Conservation (phyloP, 495 filamentous ascomycete species). For the Annulohypoxylon nitens region DNA sequence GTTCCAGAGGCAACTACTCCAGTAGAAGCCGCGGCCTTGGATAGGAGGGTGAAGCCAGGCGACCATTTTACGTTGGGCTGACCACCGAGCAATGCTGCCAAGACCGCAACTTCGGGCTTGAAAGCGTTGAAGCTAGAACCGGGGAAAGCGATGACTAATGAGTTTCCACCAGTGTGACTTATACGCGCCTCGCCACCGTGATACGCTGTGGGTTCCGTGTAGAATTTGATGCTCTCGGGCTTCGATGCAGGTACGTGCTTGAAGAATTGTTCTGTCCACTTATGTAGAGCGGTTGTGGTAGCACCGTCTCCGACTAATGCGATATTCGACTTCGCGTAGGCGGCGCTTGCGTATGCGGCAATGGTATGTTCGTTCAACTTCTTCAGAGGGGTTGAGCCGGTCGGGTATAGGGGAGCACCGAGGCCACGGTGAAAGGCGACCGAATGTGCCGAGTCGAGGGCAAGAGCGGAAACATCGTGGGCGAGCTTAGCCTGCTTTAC, state of each 20-base stretch:
- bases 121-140: conserved; percentile 82
- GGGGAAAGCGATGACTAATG: conserved; percentile 90
- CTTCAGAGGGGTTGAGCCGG: conserved; percentile 73
- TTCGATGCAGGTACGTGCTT: conserved; percentile 61
- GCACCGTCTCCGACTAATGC: conserved; percentile 91
- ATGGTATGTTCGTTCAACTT: conserved; percentile 81
- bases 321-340: conserved; percentile 90
- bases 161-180: conserved; percentile 75
- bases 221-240: conserved; percentile 55
- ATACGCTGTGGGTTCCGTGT: conserved; percentile 76
- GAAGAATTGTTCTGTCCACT: conserved; percentile 97
- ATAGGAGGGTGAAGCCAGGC: conserved; percentile 88
- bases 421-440: conserved; percentile 96
- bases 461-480: conserved; percentile 75
- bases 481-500: conserved; percentile 76
- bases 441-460: conserved; percentile 86
- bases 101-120: conserved; percentile 91
- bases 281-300: conserved; percentile 77
- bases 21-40: conserved; percentile 76
- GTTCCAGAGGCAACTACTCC: conserved; percentile 76
- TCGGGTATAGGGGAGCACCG: conserved; percentile 78
- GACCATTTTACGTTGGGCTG: conserved; percentile 95
- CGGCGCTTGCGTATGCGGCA: conserved; percentile 76
- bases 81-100: conserved; percentile 91
- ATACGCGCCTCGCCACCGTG: conserved; percentile 95